Percentiles rank a stretch among this genome's conserved stretches.
Evolutionary conservation across 106 monocot species (phyloP).

Genomic region (Posidonia australis): DNA sequence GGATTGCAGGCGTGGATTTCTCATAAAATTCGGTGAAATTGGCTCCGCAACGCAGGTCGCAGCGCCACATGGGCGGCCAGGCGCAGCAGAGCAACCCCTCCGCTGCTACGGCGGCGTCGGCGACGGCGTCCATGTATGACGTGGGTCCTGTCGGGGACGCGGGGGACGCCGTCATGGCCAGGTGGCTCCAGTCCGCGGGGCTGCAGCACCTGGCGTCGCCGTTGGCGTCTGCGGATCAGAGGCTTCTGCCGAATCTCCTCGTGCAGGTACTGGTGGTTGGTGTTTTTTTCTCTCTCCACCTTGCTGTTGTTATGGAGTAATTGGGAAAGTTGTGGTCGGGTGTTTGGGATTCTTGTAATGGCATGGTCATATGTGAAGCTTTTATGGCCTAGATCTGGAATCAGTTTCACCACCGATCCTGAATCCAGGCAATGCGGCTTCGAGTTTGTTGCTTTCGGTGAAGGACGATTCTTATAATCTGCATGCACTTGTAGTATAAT

Average conservation of each 20-base stretch:
- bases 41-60: conserved; percentile 62
- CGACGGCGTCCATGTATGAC: conserved; percentile 17
- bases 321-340: not conserved
- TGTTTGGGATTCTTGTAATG: not conserved
- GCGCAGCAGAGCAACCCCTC: conserved; percentile 45
- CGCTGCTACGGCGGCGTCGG: conserved; percentile 20
- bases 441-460: too few species aligned
- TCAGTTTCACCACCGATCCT: too few species aligned
- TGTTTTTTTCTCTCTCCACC: too few species aligned
- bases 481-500: too few species aligned
- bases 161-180: conserved; percentile 61
- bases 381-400: not conserved
- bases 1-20: not conserved
- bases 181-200: conserved; percentile 87
- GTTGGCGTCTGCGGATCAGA: conserved; percentile 40
- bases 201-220: conserved; percentile 81
- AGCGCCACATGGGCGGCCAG: conserved; percentile 54
- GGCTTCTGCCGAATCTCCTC: conserved; percentile 35
- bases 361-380: not conserved
- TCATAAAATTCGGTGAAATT: conserved; percentile 18
- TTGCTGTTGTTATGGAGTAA: not conserved
- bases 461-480: too few species aligned
- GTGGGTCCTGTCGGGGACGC: conserved; percentile 23
- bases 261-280: conserved; percentile 36
- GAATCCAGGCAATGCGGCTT: too few species aligned